Conservation (phyloP, 148 eudicot genomes). For the Camellia lanceoleosa region DNA sequence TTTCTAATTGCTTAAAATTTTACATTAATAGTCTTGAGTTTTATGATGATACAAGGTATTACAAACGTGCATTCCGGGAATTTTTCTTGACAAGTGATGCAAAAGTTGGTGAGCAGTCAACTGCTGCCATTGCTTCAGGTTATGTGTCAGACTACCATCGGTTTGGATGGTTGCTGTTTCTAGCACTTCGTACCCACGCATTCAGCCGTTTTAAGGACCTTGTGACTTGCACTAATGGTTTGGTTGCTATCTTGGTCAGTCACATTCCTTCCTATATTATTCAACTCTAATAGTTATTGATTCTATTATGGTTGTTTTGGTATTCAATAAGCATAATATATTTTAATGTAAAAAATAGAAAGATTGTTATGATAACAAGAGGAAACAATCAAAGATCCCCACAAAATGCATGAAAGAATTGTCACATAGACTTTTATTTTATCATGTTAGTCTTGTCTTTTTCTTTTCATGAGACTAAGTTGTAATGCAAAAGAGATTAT, state of each 20-base stretch:
- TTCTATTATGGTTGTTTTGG: neutral
- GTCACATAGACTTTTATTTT: neutral
- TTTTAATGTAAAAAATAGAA: neutral
- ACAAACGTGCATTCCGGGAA: constrained; percentile 63
- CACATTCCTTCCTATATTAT: constrained; percentile 9
- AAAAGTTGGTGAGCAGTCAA: constrained; percentile 32
- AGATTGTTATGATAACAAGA: neutral
- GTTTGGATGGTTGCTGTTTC: constrained; percentile 94
- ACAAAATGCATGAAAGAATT: neutral
- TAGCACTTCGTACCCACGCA: constrained; percentile 84
- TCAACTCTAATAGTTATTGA: constrained; percentile 4
- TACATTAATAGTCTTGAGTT: neutral
- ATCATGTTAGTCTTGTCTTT: neutral
- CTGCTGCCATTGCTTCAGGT: constrained; percentile 28
- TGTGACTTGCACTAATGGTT: constrained; percentile 80
- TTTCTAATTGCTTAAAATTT: neutral
- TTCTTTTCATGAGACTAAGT: neutral
- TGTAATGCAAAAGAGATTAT: neutral
- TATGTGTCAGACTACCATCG: constrained; percentile 52
- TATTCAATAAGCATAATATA: constrained; percentile 2
- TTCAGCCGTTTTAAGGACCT: constrained; percentile 84
- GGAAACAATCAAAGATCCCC: neutral
- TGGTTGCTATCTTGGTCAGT: constrained; percentile 88
- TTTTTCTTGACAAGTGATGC: constrained; percentile 57
- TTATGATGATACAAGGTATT: constrained; percentile 43